Base-by-base conservation (phyloP, 192 early-diverging fungal species). In the Entomortierella lignicola region DNA sequence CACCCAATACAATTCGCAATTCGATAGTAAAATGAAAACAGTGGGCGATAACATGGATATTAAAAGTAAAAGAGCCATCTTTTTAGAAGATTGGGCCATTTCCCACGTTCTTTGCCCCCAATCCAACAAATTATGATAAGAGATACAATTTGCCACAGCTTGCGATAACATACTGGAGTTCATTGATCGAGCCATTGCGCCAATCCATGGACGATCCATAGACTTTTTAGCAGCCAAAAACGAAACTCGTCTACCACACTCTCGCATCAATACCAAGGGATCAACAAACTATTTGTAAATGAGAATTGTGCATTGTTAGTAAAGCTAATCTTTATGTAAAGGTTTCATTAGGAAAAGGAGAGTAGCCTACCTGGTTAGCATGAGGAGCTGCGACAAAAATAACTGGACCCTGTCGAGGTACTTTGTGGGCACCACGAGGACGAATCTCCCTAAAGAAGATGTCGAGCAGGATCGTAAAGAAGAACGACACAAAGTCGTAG, bases 371-470 rank as follows among this genome's bases (percentile, higher is more conserved):
- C 84, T 94, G 90, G 83, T 92, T 92, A 52, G 89, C 88, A 80
- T 93, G 92, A 39, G 91, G 92, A 4, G 90, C 94, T 8, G 88
- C 93, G 15, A 97, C 94, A 86, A 99, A 98, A 51, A 99, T 94
- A 41, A 98, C 90, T 12, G 98, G 98, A 0, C 97, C 98, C 20
- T 89, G 86, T 44, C 77, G 66, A 1, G 98, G 97, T 58, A 98
- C 89, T 64, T 91, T 87, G 77, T 97, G 94, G 27, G 91, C 84
- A 63, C 93, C 94, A 26, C 95, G 87, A 20, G 89, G 88, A 41
- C 90, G 88, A 60, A 99, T 92, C 83, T 99, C 98, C 29, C 96
- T 83, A 72, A 98, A 97, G 73, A 95, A 95, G 79, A 95, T 83
- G 44, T 89, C 88, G 23, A 94, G 82, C 4, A 93, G 82, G 13